phyloP scores from a whole-genome alignment of 2,329 filamentous ascomycete genomes.

The Alternaria sp. region DNA sequence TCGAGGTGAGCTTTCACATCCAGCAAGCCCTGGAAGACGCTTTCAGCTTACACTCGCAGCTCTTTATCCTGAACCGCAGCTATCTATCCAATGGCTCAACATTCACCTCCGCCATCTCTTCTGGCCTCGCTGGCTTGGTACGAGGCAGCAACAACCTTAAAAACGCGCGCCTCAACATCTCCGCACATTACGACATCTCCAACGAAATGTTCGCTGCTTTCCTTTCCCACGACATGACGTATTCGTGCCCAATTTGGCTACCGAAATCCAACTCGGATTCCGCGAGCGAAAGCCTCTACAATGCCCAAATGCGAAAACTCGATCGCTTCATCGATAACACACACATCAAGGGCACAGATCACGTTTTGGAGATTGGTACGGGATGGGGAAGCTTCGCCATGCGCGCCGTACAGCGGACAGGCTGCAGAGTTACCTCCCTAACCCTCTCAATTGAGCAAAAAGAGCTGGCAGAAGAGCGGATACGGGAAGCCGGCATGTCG shows the following conservation, averaged over 20 bases:
- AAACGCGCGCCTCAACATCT: conserved; percentile 69
- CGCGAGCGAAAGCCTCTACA: conserved; percentile 66
- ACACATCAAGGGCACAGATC: conserved; percentile 69
- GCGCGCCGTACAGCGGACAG: conserved; percentile 69
- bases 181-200: conserved; percentile 77
- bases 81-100: conserved; percentile 71
- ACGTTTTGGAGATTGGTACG: conserved; percentile 77
- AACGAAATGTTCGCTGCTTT: conserved; percentile 81
- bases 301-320: conserved; percentile 73
- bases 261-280: conserved; percentile 53
- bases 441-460: conserved; percentile 76
- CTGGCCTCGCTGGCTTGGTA: conserved; percentile 64
- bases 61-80: conserved; percentile 75
- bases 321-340: conserved; percentile 71
- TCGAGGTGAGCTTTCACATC: conserved; percentile 60
- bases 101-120: conserved; percentile 66
- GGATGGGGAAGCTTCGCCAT: conserved; percentile 81
- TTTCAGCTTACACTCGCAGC: conserved; percentile 53
- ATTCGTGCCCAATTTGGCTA: conserved; percentile 74
- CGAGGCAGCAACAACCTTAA: conserved; percentile 58
- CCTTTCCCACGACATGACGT: conserved; percentile 78
- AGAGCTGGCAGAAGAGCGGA: conserved; percentile 69
- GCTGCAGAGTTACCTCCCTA: conserved; percentile 73
- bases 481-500: conserved; percentile 66
- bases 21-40: background rate